These are phyloP conservation scores for Rhinocladiella similis DNA, from an alignment of 2,329 filamentous ascomycete genomes.

Conservation along the genomic window DNA sequence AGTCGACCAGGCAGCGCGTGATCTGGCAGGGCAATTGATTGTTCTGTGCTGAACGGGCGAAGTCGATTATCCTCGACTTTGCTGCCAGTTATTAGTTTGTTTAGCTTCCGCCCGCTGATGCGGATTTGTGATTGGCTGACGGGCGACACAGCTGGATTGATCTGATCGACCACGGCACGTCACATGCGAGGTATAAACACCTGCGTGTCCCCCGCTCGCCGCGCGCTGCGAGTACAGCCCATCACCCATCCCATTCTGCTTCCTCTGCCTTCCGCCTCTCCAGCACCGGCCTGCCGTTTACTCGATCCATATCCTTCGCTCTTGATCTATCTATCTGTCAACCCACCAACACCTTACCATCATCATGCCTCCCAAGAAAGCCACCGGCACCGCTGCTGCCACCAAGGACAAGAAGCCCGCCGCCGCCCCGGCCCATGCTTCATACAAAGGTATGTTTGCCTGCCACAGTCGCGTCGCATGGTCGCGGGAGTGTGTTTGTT, in stretches of 20 bases:
- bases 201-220: constrained; percentile 37
- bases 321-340: constrained; percentile 18
- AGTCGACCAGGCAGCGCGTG: constrained; percentile 10
- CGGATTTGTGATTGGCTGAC: constrained; percentile 19
- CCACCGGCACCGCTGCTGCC: constrained; percentile 48
- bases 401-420: constrained; percentile 55
- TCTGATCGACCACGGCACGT: constrained; percentile 12
- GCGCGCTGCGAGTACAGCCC: constrained; percentile 38
- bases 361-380: constrained; percentile 68
- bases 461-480: constrained; percentile 48
- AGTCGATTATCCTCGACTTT: not conserved
- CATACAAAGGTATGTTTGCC: constrained; percentile 65
- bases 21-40: constrained; percentile 7
- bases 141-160: constrained; percentile 13
- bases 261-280: constrained; percentile 12
- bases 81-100: not conserved
- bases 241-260: constrained; percentile 29
- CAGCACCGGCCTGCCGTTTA: constrained; percentile 19
- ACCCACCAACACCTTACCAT: constrained; percentile 23
- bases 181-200: constrained; percentile 30
- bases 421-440: constrained; percentile 57
- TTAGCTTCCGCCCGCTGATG: constrained; percentile 5
- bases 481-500: constrained; percentile 36
- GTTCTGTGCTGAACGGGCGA: not conserved
- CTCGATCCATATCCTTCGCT: constrained; percentile 13